Evolutionary conservation across 2,329 filamentous ascomycete genomes (phyloP).

Genomic region (Neonectria faginata): DNA sequence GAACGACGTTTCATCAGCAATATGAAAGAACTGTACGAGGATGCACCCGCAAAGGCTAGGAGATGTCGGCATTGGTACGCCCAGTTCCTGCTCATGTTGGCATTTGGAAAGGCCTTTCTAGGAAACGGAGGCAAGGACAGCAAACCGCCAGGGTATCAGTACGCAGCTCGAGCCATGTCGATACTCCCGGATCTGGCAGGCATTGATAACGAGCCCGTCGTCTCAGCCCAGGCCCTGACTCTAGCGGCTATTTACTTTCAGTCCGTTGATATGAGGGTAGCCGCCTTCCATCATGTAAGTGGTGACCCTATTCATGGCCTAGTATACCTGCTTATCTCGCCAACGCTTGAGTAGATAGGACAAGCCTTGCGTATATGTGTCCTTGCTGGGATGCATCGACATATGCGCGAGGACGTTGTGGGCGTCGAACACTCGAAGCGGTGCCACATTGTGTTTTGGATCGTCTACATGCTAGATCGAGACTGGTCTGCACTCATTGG

Average conservation of each 20-base stretch:
- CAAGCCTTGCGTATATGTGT: slow-evolving; percentile 50
- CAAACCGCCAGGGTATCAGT: slow-evolving; percentile 52
- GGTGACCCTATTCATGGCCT: neutral
- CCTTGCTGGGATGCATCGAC: slow-evolving; percentile 47
- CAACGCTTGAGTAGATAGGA: slow-evolving; percentile 40
- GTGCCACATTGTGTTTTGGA: slow-evolving; percentile 48
- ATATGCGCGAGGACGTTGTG: slow-evolving; percentile 40
- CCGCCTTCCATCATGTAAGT: slow-evolving; percentile 54
- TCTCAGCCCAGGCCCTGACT: slow-evolving; percentile 47
- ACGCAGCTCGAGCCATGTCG: slow-evolving; percentile 54
- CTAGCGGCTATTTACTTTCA: slow-evolving; percentile 54
- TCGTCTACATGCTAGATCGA: slow-evolving; percentile 46
- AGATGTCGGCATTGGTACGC: slow-evolving; percentile 47
- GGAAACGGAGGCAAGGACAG: slow-evolving; percentile 42
- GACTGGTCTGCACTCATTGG: slow-evolving; percentile 47
- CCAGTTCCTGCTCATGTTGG: slow-evolving; percentile 48
- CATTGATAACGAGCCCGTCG: slow-evolving; percentile 37
- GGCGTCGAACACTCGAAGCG: slow-evolving; percentile 42
- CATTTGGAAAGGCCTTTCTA: slow-evolving; percentile 49
- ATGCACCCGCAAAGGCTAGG: slow-evolving; percentile 35
- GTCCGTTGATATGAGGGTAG: slow-evolving; percentile 54
- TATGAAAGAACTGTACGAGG: slow-evolving; percentile 39
- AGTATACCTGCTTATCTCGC: neutral
- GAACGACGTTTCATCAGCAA: slow-evolving; percentile 35
- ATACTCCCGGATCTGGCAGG: slow-evolving; percentile 51